These are phyloP conservation scores for Lachancea fermentati DNA, from an alignment of 805 yeast genomes.

Conservation along the genomic window DNA sequence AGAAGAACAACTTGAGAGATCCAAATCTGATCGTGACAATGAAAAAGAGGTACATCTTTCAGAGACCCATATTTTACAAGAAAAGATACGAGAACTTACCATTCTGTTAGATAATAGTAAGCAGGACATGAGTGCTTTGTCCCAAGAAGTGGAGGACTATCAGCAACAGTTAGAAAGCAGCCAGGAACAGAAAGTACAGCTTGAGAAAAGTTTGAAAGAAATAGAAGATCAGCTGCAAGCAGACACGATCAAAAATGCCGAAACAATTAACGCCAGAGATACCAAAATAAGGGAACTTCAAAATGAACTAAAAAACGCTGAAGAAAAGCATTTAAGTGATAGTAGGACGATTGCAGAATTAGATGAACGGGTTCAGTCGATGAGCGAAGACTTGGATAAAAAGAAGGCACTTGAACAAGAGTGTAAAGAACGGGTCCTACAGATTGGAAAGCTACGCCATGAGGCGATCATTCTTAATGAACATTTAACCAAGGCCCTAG, in stretches of 20 bases:
- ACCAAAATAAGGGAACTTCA: conserved; percentile 28
- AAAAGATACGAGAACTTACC: conserved; percentile 36
- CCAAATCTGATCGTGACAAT: conserved; percentile 20
- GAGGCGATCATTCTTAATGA: conserved; percentile 92
- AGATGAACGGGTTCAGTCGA: conserved; percentile 19
- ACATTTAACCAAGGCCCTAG: conserved; percentile 88
- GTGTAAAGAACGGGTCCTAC: conserved; percentile 63
- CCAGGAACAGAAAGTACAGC: conserved; percentile 8
- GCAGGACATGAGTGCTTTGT: conserved; percentile 27
- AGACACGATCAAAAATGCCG: conserved; percentile 10
- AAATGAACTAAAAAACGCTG: conserved; percentile 19
- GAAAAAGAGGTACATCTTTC: conserved; percentile 32
- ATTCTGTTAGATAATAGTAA: conserved; percentile 33
- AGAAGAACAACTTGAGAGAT: conserved; percentile 35
- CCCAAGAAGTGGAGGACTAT: conserved; percentile 36
- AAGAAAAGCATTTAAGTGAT: conserved; percentile 8
- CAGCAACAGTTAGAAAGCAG: conserved; percentile 22
- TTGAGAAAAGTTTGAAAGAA: conserved; percentile 33
- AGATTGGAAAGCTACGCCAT: conserved; percentile 86
- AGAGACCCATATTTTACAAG: conserved; percentile 17
- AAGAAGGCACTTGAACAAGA: conserved; percentile 43
- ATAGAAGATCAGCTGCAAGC: conserved; percentile 22
- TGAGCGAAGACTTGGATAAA: conserved; percentile 20
- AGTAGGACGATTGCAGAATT: conserved; percentile 16
- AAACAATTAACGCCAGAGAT: conserved; percentile 20